Percentiles rank a stretch among this genome's conserved stretches.
Evolutionary conservation across 805 yeast genomes (phyloP).

Genomic region (Starmerella floris): DNA sequence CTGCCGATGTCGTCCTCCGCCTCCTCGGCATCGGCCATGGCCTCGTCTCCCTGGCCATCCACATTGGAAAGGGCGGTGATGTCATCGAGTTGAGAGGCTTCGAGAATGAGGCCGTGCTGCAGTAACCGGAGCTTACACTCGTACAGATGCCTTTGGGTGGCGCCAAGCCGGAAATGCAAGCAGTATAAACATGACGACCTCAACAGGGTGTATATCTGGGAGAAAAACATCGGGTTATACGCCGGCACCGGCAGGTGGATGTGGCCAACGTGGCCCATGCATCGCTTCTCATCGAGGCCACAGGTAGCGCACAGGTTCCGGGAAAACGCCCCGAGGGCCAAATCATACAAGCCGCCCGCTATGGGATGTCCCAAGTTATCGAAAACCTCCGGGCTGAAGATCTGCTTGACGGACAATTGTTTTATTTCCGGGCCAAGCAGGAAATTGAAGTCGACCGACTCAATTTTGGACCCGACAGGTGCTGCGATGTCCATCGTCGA

Average conservation of each 20-base stretch:
- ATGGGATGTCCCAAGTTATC: slow-evolving; percentile 95
- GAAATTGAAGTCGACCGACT: slow-evolving; percentile 83
- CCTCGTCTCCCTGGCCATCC: slow-evolving; percentile 23
- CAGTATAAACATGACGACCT: slow-evolving; percentile 83
- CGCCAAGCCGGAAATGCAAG: slow-evolving; percentile 63
- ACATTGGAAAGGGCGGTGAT: slow-evolving; percentile 28
- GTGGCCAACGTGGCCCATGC: slow-evolving; percentile 99
- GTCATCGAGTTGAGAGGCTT: slow-evolving; percentile 59
- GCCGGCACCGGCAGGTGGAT: slow-evolving; percentile 92
- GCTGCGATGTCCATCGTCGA: slow-evolving; percentile 81
- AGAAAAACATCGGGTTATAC: slow-evolving; percentile 87
- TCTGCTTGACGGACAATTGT: slow-evolving; percentile 81
- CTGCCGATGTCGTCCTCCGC: slow-evolving; percentile 5
- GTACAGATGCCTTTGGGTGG: slow-evolving; percentile 57
- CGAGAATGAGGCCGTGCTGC: slow-evolving; percentile 79
- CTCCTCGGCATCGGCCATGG: slow-evolving; percentile 29
- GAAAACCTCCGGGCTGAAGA: slow-evolving; percentile 89
- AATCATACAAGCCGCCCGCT: slow-evolving; percentile 83
- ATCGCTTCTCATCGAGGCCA: slow-evolving; percentile 82
- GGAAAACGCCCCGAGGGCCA: slow-evolving; percentile 88
- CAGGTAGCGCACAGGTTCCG: slow-evolving; percentile 86
- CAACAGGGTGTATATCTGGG: slow-evolving; percentile 72
- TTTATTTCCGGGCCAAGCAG: slow-evolving; percentile 71
- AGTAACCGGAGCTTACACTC: slow-evolving; percentile 67
- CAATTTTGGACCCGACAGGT: slow-evolving; percentile 90